phyloP scores from a whole-genome alignment of 495 filamentous ascomycete genomes.

The Zalerion maritima region DNA sequence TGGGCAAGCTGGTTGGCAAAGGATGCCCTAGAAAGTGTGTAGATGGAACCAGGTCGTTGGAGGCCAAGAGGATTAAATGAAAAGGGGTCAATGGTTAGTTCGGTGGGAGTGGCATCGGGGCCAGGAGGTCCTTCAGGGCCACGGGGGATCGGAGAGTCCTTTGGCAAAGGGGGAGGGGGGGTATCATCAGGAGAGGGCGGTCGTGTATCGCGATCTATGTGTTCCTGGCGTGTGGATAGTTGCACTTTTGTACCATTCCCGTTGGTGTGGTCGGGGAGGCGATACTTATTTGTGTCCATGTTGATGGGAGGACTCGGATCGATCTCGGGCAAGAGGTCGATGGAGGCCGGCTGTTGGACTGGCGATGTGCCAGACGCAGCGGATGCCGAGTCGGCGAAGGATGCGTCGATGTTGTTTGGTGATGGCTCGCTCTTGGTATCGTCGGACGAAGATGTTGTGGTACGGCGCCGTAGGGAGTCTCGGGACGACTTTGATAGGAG shows the following conservation, averaged over 20 bases:
- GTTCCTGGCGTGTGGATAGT: slow-evolving; percentile 33
- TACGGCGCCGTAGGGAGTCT: slow-evolving; percentile 14
- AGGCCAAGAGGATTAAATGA: slow-evolving; percentile 40
- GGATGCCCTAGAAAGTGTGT: slow-evolving; percentile 75
- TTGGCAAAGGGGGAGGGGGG: slow-evolving; percentile 13
- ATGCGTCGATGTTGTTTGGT: not conserved
- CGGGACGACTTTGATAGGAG: slow-evolving; percentile 18
- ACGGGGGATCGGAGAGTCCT: slow-evolving; percentile 7
- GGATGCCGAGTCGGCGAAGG: slow-evolving; percentile 4
- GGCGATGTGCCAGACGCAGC: too few species aligned
- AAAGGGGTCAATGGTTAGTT: slow-evolving; percentile 26
- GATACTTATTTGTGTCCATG: slow-evolving; percentile 51
- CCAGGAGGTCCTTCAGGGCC: slow-evolving; percentile 12
- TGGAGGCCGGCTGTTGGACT: slow-evolving; percentile 3
- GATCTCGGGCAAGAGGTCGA: slow-evolving; percentile 30
- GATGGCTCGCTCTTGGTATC: slow-evolving; percentile 9
- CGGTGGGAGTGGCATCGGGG: slow-evolving; percentile 13
- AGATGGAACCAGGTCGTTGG: slow-evolving; percentile 62
- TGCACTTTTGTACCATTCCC: slow-evolving; percentile 46
- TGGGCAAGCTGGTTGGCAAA: slow-evolving; percentile 85
- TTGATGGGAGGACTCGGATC: slow-evolving; percentile 24
- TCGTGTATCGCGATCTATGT: slow-evolving; percentile 29
- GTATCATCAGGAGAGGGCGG: slow-evolving; percentile 20
- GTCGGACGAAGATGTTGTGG: too few species aligned
- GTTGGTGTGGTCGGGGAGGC: slow-evolving; percentile 45